These are phyloP conservation scores for Halenospora varia DNA, from an alignment of 495 filamentous ascomycete genomes.

Conservation along the genomic window DNA sequence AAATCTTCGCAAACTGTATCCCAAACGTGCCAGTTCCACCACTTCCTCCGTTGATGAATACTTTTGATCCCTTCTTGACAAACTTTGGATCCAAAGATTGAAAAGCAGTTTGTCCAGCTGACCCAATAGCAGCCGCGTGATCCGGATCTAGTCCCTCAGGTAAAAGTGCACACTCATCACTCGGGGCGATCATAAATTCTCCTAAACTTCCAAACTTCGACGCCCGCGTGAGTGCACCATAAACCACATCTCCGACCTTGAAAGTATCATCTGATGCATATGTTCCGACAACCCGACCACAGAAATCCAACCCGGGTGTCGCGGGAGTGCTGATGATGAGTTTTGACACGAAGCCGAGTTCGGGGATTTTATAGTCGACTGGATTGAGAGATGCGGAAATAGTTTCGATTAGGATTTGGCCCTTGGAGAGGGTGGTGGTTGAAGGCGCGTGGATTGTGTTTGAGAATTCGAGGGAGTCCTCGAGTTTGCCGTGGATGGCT, in stretches of 20 bases:
- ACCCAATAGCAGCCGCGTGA: slow-evolving; percentile 45
- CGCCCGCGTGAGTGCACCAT: not conserved
- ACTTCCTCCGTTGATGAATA: slow-evolving; percentile 65
- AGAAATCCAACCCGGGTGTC: not conserved
- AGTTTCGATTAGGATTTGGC: slow-evolving; percentile 54
- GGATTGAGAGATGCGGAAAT: slow-evolving; percentile 57
- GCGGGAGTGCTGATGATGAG: not conserved
- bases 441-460: slow-evolving; percentile 25
- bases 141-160: slow-evolving; percentile 24
- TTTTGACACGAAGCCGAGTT: not conserved
- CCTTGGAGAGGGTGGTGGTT: slow-evolving; percentile 33
- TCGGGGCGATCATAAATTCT: not conserved
- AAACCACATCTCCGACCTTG: not conserved
- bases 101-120: slow-evolving; percentile 55
- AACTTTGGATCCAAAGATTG: slow-evolving; percentile 49
- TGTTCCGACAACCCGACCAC: not conserved
- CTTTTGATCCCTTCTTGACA: slow-evolving; percentile 46
- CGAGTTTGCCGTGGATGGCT: slow-evolving; percentile 41
- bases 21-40: slow-evolving; percentile 58
- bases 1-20: slow-evolving; percentile 61
- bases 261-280: not conserved
- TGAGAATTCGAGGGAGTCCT: slow-evolving; percentile 50
- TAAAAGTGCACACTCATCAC: not conserved
- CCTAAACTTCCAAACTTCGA: not conserved
- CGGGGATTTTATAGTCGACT: slow-evolving; percentile 43